Conservation (phyloP, 2,329 filamentous ascomycete species). For the Neofusicoccum umdonicola region DNA sequence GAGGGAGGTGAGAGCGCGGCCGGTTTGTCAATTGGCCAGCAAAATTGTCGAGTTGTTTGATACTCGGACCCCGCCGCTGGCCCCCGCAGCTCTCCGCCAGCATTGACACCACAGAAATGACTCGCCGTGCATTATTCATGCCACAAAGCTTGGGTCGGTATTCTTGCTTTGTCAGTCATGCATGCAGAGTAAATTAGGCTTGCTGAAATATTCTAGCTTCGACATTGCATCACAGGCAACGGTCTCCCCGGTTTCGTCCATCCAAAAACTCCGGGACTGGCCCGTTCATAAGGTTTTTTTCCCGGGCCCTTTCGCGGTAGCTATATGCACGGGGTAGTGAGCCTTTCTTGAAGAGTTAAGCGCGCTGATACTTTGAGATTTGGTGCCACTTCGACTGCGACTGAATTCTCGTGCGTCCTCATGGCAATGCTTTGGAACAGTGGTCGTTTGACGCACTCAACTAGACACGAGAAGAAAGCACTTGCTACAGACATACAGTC, state of each 20-base stretch:
- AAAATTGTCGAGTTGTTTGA: background rate
- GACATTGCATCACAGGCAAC: background rate
- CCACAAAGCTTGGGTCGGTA: background rate
- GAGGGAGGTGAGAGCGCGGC: background rate
- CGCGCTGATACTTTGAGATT: too few relatives aligned
- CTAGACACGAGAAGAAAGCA: too few relatives aligned
- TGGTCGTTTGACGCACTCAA: too few relatives aligned
- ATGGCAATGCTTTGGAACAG: too few relatives aligned
- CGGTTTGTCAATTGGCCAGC: background rate
- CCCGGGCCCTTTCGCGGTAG: too few relatives aligned
- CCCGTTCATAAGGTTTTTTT: too few relatives aligned
- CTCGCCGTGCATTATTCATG: conserved; percentile 6
- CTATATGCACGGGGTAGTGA: too few relatives aligned
- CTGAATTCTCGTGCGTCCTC: too few relatives aligned
- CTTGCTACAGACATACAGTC: background rate
- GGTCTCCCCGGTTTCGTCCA: background rate
- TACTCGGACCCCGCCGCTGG: conserved; percentile 10
- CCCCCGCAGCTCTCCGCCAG: conserved; percentile 10
- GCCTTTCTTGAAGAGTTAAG: too few relatives aligned
- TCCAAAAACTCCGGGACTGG: background rate
- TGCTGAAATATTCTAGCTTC: background rate
- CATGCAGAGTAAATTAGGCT: background rate
- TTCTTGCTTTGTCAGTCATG: conserved; percentile 13
- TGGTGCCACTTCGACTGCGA: too few relatives aligned
- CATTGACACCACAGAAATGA: background rate